These are phyloP conservation scores for Globisporangium sylvaticum DNA, from an alignment of 352 stramenopile species.

Conservation along the genomic window DNA sequence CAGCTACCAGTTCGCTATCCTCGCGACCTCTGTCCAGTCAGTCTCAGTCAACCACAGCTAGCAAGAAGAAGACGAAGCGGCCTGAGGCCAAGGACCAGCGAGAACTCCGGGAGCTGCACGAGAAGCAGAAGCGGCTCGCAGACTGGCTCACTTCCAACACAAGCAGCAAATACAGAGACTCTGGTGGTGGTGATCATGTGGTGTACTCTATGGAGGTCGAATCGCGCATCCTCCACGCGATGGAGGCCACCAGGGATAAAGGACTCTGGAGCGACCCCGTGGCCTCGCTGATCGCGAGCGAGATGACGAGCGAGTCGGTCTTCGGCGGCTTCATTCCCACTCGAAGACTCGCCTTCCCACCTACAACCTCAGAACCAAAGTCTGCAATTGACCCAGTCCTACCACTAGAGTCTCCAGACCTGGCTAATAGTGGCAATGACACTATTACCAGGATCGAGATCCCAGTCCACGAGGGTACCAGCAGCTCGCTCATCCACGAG, in stretches of 20 bases:
- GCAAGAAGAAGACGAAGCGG: slow-evolving; percentile 7
- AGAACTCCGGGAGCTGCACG: slow-evolving; percentile 8
- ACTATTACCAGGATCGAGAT: background rate
- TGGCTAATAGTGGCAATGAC: background rate
- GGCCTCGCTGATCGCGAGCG: slow-evolving; percentile 39
- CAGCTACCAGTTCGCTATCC: background rate
- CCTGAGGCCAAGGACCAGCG: background rate
- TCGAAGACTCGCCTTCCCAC: slow-evolving; percentile 26
- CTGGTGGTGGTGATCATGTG: background rate
- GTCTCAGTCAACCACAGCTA: background rate
- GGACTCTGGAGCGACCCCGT: slow-evolving; percentile 46
- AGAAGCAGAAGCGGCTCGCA: slow-evolving; percentile 12
- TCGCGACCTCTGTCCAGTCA: background rate
- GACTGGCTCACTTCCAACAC: slow-evolving; percentile 6
- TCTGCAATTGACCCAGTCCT: background rate
- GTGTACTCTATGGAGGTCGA: slow-evolving; percentile 39
- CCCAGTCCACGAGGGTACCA: background rate
- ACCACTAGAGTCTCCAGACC: background rate
- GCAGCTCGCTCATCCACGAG: slow-evolving; percentile 6
- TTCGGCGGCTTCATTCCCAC: slow-evolving; percentile 43
- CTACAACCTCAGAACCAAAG: background rate
- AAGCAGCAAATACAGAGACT: slow-evolving; percentile 7
- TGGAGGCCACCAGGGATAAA: slow-evolving; percentile 16
- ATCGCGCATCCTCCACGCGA: slow-evolving; percentile 26
- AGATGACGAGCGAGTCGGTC: slow-evolving; percentile 55